Percentiles rank a stretch among this genome's conserved stretches.
phyloP scores from a whole-genome alignment of 2,329 filamentous ascomycete species.

The Escovopsis sp. region DNA sequence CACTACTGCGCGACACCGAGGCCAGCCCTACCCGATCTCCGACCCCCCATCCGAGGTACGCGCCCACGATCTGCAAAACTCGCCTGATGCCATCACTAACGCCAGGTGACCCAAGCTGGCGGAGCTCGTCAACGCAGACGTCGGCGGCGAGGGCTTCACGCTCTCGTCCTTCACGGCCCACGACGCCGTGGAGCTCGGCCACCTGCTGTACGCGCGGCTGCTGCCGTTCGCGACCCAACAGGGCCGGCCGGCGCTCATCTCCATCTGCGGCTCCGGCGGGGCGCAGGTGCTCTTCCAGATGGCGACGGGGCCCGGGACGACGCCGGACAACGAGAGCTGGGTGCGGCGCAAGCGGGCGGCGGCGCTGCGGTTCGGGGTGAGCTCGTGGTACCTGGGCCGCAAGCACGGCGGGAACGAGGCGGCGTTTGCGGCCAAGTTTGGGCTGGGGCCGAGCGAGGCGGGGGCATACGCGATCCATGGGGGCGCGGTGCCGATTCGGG shows the following conservation, averaged over 20 bases:
- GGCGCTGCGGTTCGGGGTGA: constrained; percentile 55
- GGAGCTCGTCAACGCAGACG: constrained; percentile 12
- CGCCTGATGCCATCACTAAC: not conserved
- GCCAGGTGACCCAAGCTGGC: constrained; percentile 11
- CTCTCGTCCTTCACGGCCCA: constrained; percentile 43
- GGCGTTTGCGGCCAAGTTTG: constrained; percentile 50
- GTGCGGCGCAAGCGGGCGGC: constrained; percentile 56
- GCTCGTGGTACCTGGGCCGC: constrained; percentile 56
- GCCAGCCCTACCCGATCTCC: constrained; percentile 2
- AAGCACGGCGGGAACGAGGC: constrained; percentile 51
- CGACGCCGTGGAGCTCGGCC: constrained; percentile 52
- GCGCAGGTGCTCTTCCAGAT: constrained; percentile 55
- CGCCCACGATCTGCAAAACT: not conserved
- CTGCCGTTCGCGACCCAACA: constrained; percentile 27
- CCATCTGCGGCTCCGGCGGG: constrained; percentile 45
- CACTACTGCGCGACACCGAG: constrained; percentile 10
- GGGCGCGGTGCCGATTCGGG: constrained; percentile 58
- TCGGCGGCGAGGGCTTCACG: constrained; percentile 28
- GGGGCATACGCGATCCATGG: constrained; percentile 64
- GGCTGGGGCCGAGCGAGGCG: constrained; percentile 39
- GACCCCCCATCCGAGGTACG: constrained; percentile 7
- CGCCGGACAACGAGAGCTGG: constrained; percentile 60
- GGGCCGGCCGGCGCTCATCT: constrained; percentile 38
- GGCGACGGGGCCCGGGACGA: constrained; percentile 49
- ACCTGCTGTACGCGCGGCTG: constrained; percentile 48